These are phyloP conservation scores for Nicotiana tomentosiformis DNA, from an alignment of 257 asterid species.

Conservation along the genomic window DNA sequence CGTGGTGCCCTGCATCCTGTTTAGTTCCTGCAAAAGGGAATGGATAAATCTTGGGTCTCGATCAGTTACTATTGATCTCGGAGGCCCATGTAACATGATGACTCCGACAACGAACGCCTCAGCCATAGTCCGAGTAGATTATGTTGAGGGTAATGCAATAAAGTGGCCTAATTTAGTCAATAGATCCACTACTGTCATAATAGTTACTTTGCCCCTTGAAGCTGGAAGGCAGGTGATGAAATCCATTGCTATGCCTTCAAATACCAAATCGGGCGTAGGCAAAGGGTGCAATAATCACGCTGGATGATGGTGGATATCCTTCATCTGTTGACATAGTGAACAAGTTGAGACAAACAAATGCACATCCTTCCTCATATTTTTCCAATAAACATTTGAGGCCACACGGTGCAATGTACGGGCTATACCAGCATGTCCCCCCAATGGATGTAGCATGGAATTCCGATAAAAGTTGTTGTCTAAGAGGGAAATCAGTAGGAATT, in stretches of 20 bases:
- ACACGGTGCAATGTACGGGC: neutral
- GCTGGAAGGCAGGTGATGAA: neutral
- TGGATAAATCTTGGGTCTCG: neutral
- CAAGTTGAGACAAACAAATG: neutral
- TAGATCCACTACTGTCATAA: neutral
- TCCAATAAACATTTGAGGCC: neutral
- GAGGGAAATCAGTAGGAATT: no score
- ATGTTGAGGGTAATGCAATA: neutral
- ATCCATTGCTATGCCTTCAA: slow-evolving; percentile 2
- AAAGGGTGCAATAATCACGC: neutral
- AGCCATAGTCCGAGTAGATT: neutral
- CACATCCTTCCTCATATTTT: neutral
- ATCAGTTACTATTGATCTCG: neutral
- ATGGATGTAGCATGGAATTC: neutral
- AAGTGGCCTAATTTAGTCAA: neutral
- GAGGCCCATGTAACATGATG: neutral
- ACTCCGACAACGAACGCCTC: neutral
- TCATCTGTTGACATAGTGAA: neutral
- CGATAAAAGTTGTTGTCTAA: neutral
- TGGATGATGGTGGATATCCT: no score
- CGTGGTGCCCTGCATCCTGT: neutral
- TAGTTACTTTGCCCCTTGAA: neutral
- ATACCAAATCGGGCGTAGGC: neutral
- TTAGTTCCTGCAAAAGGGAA: neutral
- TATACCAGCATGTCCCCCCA: neutral